phyloP scores from a whole-genome alignment of 345 rosid species.

The Populus davidiana region DNA sequence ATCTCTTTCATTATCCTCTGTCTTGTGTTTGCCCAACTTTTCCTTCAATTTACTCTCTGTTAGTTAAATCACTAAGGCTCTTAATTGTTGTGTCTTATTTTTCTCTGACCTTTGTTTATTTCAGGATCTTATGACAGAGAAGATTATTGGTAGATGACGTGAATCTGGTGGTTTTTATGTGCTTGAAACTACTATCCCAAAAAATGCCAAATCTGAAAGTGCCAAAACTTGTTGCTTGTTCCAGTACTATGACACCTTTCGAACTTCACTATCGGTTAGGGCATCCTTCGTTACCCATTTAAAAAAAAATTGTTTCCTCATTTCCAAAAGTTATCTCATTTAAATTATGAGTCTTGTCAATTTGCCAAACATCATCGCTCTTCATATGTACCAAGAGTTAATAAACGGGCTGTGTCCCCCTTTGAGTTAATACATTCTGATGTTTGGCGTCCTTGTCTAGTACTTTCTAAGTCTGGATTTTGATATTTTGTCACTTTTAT shows the following conservation, averaged over 20 bases:
- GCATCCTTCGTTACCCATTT: background rate
- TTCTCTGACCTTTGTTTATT: background rate
- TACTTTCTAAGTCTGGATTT: too few species aligned
- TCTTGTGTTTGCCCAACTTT: background rate
- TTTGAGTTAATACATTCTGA: background rate
- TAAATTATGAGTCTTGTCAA: background rate
- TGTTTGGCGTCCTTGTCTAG: too few species aligned
- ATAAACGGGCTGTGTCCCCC: background rate
- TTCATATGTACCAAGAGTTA: background rate
- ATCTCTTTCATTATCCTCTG: background rate
- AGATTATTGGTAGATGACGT: background rate
- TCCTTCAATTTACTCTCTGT: background rate
- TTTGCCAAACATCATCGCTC: conserved; percentile 5
- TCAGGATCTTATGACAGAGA: background rate
- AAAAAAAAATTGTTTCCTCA: background rate
- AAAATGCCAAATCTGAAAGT: background rate
- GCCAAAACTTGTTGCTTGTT: background rate
- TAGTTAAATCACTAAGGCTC: background rate
- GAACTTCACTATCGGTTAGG: background rate
- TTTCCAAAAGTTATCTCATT: background rate
- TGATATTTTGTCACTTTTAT: too few species aligned
- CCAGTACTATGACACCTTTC: background rate
- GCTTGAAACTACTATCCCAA: background rate
- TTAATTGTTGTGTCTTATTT: background rate
- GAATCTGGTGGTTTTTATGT: background rate